phyloP scores from a whole-genome alignment of 805 yeast genomes.

The Candida tallmaniae region DNA sequence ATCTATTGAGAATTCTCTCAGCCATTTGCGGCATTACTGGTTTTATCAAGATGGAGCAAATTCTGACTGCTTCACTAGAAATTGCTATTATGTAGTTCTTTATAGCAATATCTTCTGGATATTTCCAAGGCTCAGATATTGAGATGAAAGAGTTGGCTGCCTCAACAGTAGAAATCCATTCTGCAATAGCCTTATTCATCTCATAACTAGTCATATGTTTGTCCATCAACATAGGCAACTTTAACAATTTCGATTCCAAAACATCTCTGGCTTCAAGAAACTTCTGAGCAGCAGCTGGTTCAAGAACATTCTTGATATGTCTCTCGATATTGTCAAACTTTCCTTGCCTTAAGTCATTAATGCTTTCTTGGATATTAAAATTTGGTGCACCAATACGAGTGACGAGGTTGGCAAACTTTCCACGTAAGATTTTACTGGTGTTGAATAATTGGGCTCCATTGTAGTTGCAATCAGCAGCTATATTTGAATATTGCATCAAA shows the following conservation, averaged over 20 bases:
- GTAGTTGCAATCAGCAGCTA: conserved; percentile 78
- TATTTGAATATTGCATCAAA: conserved; percentile 67
- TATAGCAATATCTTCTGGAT: conserved; percentile 16
- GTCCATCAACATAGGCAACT: conserved; percentile 37
- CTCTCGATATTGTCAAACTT: conserved; percentile 20
- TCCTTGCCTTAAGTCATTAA: conserved; percentile 18
- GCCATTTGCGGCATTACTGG: conserved; percentile 75
- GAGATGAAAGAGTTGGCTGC: conserved; percentile 67
- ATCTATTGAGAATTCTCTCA: conserved; percentile 50
- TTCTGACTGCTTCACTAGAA: conserved; percentile 69
- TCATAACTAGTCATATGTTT: conserved; percentile 43
- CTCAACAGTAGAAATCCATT: conserved; percentile 56
- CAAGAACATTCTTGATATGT: conserved; percentile 9
- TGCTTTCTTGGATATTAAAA: conserved; percentile 53
- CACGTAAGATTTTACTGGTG: conserved; percentile 63
- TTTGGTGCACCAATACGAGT: conserved; percentile 69
- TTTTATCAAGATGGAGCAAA: conserved; percentile 58
- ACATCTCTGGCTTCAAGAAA: conserved; percentile 4
- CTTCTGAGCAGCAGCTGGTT: not conserved
- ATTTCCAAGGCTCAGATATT: conserved; percentile 70
- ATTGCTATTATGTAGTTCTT: conserved; percentile 52
- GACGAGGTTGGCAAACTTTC: conserved; percentile 78
- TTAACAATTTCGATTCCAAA: conserved; percentile 29
- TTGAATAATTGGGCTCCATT: conserved; percentile 50
- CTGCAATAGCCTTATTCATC: conserved; percentile 50